Evolutionary conservation across 345 rosid genomes (phyloP).

Genomic region (Citrus glauca): DNA sequence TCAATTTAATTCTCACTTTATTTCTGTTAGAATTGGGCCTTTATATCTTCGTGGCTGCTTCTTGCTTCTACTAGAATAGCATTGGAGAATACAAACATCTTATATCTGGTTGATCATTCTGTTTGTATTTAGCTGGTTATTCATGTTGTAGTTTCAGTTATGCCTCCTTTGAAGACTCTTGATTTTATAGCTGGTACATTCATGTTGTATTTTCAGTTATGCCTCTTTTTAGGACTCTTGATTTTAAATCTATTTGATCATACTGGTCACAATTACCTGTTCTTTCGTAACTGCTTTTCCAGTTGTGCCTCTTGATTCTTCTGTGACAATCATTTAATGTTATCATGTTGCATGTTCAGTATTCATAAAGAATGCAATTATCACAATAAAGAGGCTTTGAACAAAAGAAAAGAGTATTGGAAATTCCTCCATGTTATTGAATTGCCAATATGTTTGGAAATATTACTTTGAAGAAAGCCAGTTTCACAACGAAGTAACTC

Average conservation of each 20-base stretch:
- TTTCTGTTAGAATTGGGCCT: not conserved
- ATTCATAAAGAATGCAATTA: not conserved
- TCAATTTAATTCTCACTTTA: not conserved
- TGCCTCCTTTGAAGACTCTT: not conserved
- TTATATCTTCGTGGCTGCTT: too few species aligned
- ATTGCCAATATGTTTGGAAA: not conserved
- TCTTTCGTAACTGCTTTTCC: not conserved
- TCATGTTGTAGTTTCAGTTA: not conserved
- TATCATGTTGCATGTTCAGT: not conserved
- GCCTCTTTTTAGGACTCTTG: not conserved
- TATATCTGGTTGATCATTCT: not conserved
- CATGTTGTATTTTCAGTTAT: not conserved
- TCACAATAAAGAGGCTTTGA: not conserved
- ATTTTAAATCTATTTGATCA: not conserved
- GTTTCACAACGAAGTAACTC: not conserved
- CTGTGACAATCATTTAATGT: not conserved
- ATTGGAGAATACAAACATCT: too few species aligned
- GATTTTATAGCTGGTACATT: not conserved
- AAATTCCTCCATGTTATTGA: not conserved
- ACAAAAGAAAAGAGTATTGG: not conserved
- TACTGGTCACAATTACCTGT: not conserved
- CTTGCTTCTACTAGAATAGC: too few species aligned
- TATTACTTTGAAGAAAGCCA: not conserved
- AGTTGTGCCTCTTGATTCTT: not conserved
- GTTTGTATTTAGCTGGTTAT: not conserved